Conservation (phyloP, 2,329 filamentous ascomycete species). For the Shiraia sp. region DNA sequence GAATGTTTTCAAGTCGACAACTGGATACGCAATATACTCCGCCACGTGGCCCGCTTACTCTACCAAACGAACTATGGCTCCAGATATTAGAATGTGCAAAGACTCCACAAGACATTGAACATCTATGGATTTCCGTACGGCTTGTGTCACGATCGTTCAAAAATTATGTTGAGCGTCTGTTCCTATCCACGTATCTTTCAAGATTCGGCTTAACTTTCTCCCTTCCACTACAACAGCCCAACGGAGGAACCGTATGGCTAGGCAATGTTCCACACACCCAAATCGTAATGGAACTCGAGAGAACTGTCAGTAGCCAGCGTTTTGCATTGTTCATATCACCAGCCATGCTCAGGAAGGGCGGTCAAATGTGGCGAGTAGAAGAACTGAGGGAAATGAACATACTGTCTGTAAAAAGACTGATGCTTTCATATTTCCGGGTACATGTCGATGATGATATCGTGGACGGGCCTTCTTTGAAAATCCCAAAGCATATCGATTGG, state of each 20-base stretch:
- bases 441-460: conserved; percentile 17
- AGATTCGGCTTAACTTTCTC: conserved; percentile 13
- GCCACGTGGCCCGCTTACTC: neutral
- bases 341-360: conserved; percentile 3
- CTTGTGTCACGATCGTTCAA: conserved; percentile 16
- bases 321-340: conserved; percentile 14
- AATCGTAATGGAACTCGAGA: conserved; percentile 12
- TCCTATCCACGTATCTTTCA: conserved; percentile 17
- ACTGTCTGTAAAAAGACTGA: conserved; percentile 20
- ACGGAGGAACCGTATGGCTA: conserved; percentile 14
- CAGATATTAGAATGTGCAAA: conserved; percentile 14
- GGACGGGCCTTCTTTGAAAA: conserved; percentile 11
- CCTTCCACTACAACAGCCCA: conserved; percentile 24
- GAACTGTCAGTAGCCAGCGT: conserved; percentile 2
- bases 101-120: conserved; percentile 5
- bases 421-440: conserved; percentile 20
- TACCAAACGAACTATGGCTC: conserved; percentile 24
- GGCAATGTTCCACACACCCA: conserved; percentile 13
- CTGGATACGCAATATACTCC: neutral
- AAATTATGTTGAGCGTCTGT: conserved; percentile 22
- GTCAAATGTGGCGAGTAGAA: conserved; percentile 11
- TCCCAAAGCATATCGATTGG: conserved; percentile 20
- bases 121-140: conserved; percentile 25
- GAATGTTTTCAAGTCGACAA: no score
- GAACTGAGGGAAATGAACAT: conserved; percentile 10